phyloP scores from a whole-genome alignment of 1,284 basidiomycete genomes.

The Puccinia polysora region DNA sequence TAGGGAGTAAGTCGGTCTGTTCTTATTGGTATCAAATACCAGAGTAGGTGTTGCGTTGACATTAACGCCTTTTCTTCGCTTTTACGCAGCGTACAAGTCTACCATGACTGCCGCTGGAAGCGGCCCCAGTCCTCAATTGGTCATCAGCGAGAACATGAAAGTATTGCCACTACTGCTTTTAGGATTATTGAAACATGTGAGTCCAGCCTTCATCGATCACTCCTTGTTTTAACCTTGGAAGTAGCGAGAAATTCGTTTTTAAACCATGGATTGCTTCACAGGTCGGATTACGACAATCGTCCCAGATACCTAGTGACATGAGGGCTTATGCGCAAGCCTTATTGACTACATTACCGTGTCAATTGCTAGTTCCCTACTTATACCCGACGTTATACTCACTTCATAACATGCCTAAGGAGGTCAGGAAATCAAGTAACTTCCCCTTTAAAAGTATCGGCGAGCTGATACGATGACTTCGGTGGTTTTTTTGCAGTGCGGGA shows the following conservation, averaged over 20 bases:
- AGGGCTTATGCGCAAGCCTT: conserved; percentile 90
- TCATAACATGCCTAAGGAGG: conserved; percentile 92
- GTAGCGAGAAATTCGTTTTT: conserved; percentile 30
- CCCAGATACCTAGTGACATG: conserved; percentile 92
- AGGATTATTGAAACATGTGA: conserved; percentile 86
- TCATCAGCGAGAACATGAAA: conserved; percentile 85
- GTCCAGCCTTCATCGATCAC: conserved; percentile 48
- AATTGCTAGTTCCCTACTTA: conserved; percentile 86
- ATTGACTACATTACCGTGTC: conserved; percentile 82
- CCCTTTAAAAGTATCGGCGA: too few species aligned
- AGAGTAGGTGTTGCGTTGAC: background rate
- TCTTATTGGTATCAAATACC: background rate
- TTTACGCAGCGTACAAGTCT: conserved; percentile 69
- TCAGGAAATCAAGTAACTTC: too few species aligned
- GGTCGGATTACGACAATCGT: conserved; percentile 89
- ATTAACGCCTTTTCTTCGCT: background rate
- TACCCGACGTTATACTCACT: conserved; percentile 92
- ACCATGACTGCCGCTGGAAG: conserved; percentile 91
- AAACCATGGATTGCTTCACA: conserved; percentile 50
- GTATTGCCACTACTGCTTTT: conserved; percentile 85
- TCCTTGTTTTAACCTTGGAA: conserved; percentile 15
- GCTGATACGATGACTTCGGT: conserved; percentile 3
- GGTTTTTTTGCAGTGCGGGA: conserved; percentile 60
- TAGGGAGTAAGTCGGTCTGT: conserved; percentile 57
- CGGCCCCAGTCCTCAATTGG: conserved; percentile 88